A percentile compares a stretch with the other conserved stretches of the same genome.
Evolutionary conservation across 2,329 filamentous ascomycete genomes (phyloP).

Genomic region (Zymoseptoria passerinii): DNA sequence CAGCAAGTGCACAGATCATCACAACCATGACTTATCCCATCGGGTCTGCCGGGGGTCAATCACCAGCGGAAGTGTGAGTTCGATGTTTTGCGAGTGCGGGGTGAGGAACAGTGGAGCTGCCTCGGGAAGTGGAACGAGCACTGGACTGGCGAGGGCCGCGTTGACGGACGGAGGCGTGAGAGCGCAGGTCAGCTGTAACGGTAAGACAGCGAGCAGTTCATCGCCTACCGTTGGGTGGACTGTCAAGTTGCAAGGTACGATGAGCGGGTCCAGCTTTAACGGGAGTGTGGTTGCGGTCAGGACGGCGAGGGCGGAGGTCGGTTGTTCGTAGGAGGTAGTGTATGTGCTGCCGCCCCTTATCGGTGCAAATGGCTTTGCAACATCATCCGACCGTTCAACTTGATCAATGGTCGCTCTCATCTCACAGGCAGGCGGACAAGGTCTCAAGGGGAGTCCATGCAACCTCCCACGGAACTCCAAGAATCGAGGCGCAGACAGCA

Average conservation of each 20-base stretch:
- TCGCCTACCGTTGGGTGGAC: background rate
- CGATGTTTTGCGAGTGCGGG: conserved; percentile 9
- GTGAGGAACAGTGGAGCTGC: conserved; percentile 3
- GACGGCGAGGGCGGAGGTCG: conserved; percentile 3
- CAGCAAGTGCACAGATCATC: conserved; percentile 3
- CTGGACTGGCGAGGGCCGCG: conserved; percentile 3
- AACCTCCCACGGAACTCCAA: too few relatives aligned
- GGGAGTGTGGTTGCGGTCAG: conserved; percentile 4
- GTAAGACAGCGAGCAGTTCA: background rate
- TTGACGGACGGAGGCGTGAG: conserved; percentile 6
- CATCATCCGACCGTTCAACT: too few relatives aligned
- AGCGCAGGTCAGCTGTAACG: conserved; percentile 7
- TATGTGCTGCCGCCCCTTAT: background rate
- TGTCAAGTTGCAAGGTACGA: conserved; percentile 1
- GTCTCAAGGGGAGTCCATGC: too few relatives aligned
- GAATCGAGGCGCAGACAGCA: too few relatives aligned
- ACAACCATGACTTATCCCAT: conserved; percentile 6
- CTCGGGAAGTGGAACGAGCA: conserved; percentile 2
- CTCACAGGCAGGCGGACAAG: too few relatives aligned
- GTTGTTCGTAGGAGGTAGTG: conserved; percentile 2
- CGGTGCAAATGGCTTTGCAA: too few relatives aligned
- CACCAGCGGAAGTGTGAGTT: conserved; percentile 2
- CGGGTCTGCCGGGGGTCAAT: conserved; percentile 1
- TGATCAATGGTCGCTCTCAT: too few relatives aligned
- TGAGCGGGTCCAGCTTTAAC: conserved; percentile 1